phyloP scores from a whole-genome alignment of 73 alveolate species.

The Symbiodinium natans region DNA sequence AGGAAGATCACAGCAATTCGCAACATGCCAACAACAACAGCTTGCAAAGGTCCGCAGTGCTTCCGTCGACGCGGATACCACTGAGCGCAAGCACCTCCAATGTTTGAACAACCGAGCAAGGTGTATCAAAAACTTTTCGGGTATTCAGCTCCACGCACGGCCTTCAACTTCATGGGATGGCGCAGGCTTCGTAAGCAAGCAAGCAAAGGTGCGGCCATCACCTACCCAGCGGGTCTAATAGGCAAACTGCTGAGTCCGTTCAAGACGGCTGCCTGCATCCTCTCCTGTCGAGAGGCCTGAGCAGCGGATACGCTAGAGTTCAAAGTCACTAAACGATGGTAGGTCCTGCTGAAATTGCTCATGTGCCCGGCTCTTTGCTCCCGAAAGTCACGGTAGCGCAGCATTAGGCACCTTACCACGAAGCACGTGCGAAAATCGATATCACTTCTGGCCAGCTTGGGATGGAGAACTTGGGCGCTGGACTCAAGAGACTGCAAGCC shows the following conservation, averaged over 20 bases:
- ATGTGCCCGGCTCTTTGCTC: conserved; percentile 17
- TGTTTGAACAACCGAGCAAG: not conserved
- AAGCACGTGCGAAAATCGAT: not conserved
- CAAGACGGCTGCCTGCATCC: not conserved
- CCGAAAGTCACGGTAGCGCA: conserved; percentile 13
- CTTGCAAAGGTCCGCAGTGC: not conserved
- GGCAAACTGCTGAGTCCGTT: not conserved
- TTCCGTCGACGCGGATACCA: conserved; percentile 15
- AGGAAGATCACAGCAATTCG: too few relatives aligned
- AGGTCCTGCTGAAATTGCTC: not conserved
- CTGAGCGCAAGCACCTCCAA: conserved; percentile 1
- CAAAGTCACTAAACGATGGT: not conserved
- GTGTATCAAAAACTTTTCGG: too few relatives aligned
- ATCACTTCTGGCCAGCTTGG: not conserved
- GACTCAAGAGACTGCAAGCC: not conserved
- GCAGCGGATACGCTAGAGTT: not conserved
- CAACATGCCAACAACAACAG: not conserved
- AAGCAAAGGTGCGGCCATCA: not conserved
- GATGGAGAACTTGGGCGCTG: not conserved
- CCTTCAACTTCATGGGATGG: not conserved
- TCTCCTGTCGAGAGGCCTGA: conserved; percentile 11
- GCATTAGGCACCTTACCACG: not conserved
- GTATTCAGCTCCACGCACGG: too few relatives aligned
- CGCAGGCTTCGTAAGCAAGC: not conserved
- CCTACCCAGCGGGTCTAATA: not conserved